Conservation (phyloP, 1,284 basidiomycete species). For the Cutaneotrichosporon sp. region DNA sequence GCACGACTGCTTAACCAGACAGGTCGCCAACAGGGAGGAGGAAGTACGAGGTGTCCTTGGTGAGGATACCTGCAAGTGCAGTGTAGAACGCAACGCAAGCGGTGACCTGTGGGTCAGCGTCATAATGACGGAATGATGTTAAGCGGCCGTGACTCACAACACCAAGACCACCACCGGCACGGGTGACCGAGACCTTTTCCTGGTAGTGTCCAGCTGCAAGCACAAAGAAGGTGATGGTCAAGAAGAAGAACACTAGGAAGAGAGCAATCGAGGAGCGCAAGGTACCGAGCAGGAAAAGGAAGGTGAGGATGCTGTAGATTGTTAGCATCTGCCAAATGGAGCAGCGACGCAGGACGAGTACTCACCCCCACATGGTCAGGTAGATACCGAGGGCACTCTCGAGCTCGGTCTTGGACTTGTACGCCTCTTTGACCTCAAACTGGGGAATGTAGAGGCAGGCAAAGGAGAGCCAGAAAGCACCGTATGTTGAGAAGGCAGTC, state of each 20-base stretch:
- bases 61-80: slow-evolving; percentile 52
- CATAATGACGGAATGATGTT: neutral
- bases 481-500: slow-evolving; percentile 74
- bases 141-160: slow-evolving; percentile 32
- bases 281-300: slow-evolving; percentile 58
- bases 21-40: slow-evolving; percentile 51
- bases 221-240: slow-evolving; percentile 56
- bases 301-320: slow-evolving; percentile 49
- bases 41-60: slow-evolving; percentile 51
- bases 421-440: slow-evolving; percentile 52
- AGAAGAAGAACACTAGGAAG: slow-evolving; percentile 60
- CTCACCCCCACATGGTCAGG: slow-evolving; percentile 44
- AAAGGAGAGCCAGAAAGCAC: slow-evolving; percentile 57
- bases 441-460: slow-evolving; percentile 41
- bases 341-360: neutral
- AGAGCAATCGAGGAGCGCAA: slow-evolving; percentile 17
- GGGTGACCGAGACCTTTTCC: slow-evolving; percentile 39
- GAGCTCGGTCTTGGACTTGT: slow-evolving; percentile 50
- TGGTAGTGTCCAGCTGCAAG: slow-evolving; percentile 46
- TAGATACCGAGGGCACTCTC: slow-evolving; percentile 50
- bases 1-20: slow-evolving; percentile 11
- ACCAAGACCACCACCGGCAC: slow-evolving; percentile 71
- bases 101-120: slow-evolving; percentile 40
- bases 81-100: slow-evolving; percentile 46
- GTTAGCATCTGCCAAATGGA: neutral